Conservation (phyloP, 139 green algal genomes). For the Chlamydomonas asymmetrica region DNA sequence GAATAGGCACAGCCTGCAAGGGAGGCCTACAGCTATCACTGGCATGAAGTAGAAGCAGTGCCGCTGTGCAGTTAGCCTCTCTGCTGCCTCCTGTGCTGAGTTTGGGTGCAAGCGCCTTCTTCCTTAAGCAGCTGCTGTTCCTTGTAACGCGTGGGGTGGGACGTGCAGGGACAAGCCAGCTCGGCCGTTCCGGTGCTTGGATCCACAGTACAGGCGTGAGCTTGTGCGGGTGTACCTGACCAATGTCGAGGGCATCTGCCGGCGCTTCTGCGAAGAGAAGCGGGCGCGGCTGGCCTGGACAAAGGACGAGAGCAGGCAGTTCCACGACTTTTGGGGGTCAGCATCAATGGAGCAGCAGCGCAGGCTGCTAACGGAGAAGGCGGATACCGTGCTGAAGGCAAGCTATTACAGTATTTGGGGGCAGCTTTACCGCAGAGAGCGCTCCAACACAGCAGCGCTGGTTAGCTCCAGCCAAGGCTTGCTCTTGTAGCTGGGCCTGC, state of each 20-base stretch:
- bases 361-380: conserved; percentile 58
- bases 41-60: too few species aligned
- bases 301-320: conserved; percentile 53
- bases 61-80: too few species aligned
- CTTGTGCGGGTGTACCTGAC: conserved; percentile 96
- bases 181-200: conserved; percentile 90
- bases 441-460: too few species aligned
- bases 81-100: neutral
- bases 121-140: too few species aligned
- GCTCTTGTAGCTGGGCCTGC: neutral
- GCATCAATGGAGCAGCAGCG: conserved; percentile 52
- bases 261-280: conserved; percentile 91
- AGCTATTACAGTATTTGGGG: too few species aligned
- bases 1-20: too few species aligned
- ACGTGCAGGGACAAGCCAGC: conserved; percentile 73
- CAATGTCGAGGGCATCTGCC: conserved; percentile 96
- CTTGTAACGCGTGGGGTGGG: too few species aligned
- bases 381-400: conserved; percentile 81
- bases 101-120: too few species aligned
- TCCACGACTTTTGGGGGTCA: conserved; percentile 70
- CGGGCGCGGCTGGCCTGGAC: conserved; percentile 70
- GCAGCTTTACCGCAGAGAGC: too few species aligned
- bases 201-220: conserved; percentile 94
- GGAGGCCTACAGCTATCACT: neutral
- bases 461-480: too few species aligned